These are phyloP conservation scores for Phialocephala sp. DNA, from an alignment of 2,329 filamentous ascomycete genomes.

Conservation along the genomic window DNA sequence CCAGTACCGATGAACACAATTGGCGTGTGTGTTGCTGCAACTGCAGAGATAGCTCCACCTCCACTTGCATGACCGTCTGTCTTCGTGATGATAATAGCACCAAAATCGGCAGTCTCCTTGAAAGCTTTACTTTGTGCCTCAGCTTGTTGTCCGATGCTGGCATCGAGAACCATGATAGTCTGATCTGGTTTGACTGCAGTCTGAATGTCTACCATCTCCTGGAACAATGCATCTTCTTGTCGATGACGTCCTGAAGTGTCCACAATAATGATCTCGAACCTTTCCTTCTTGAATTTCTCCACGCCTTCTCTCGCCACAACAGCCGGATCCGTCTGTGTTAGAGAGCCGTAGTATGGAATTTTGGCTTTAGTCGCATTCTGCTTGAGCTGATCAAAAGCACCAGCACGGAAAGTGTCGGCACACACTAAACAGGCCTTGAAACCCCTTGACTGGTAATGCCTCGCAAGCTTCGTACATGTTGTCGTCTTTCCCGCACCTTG, in stretches of 20 bases:
- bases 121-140: constrained; percentile 95
- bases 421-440: constrained; percentile 95
- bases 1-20: constrained; percentile 98
- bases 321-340: constrained; percentile 95
- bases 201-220: constrained; percentile 98
- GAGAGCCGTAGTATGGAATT: constrained; percentile 96
- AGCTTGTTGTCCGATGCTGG: constrained; percentile 94
- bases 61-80: constrained; percentile 95
- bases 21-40: constrained; percentile 93
- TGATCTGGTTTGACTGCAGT: constrained; percentile 88
- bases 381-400: constrained; percentile 97
- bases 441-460: constrained; percentile 91
- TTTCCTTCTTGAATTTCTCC: constrained; percentile 98
- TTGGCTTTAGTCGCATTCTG: constrained; percentile 99
- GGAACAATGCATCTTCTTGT: constrained; percentile 93
- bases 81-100: constrained; percentile 98
- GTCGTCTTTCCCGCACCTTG: constrained; percentile 98
- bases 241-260: constrained; percentile 95
- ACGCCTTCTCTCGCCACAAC: constrained; percentile 95
- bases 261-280: constrained; percentile 97
- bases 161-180: constrained; percentile 97
- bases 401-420: constrained; percentile 97
- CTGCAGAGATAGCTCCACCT: constrained; percentile 95
- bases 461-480: constrained; percentile 93
- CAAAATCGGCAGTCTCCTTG: constrained; percentile 96